Conservation (phyloP, 768 basidiomycete species). For the Suillus subaureus region DNA sequence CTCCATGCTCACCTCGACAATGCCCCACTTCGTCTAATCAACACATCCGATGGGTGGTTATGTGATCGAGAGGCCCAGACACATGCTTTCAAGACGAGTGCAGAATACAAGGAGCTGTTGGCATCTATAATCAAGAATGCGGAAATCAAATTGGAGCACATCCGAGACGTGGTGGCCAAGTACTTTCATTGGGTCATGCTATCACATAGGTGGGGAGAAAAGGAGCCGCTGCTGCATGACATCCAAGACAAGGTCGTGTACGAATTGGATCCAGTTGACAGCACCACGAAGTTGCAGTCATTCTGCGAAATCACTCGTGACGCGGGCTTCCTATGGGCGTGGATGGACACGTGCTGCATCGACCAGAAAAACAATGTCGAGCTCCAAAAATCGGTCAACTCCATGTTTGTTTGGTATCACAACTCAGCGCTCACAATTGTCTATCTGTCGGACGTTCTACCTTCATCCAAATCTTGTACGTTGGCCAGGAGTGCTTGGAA, state of each 20-base stretch:
- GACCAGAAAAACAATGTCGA: slow-evolving; percentile 24
- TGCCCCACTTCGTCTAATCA: background rate
- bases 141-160: background rate
- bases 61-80: background rate
- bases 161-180: slow-evolving; percentile 15
- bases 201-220: slow-evolving; percentile 27
- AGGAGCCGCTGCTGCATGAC: slow-evolving; percentile 21
- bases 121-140: background rate
- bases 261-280: slow-evolving; percentile 11
- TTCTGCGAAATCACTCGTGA: slow-evolving; percentile 31
- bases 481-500: slow-evolving; percentile 17
- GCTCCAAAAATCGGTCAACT: slow-evolving; percentile 30
- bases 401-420: slow-evolving; percentile 31
- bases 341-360: slow-evolving; percentile 33
- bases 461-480: background rate
- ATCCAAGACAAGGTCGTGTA: slow-evolving; percentile 22
- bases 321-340: slow-evolving; percentile 31
- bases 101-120: background rate
- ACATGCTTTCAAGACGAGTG: background rate
- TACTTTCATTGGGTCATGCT: slow-evolving; percentile 31
- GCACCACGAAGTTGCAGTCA: slow-evolving; percentile 25
- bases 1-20: background rate
- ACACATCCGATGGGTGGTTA: background rate
- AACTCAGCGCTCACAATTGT: slow-evolving; percentile 28
- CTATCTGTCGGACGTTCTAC: slow-evolving; percentile 25